Percentiles rank a stretch among this genome's conserved stretches.
phyloP scores from a whole-genome alignment of 129 eudicot genomes.

The Lonicera japonica region DNA sequence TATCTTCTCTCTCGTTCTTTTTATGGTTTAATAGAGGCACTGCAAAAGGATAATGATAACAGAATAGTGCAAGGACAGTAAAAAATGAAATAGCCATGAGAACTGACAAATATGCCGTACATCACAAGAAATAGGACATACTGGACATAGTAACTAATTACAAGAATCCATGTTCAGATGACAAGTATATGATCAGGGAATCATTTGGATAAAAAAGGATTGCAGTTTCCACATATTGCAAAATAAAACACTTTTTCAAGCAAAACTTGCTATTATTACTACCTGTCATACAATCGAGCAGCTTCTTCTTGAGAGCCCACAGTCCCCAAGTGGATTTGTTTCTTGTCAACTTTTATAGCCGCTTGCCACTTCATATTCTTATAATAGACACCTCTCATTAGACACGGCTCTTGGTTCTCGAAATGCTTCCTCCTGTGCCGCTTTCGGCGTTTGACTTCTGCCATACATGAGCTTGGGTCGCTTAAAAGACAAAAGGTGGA shows the following conservation, averaged over 20 bases:
- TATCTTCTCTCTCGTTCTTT: too few species aligned
- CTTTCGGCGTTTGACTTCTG: slow-evolving; percentile 79
- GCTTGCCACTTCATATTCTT: slow-evolving; percentile 99
- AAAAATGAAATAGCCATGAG: too few species aligned
- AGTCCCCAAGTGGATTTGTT: slow-evolving; percentile 96
- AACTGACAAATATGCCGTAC: too few species aligned
- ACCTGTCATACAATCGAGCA: slow-evolving; percentile 98
- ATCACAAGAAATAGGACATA: too few species aligned
- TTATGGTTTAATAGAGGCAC: too few species aligned
- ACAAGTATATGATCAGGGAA: too few species aligned
- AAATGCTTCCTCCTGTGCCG: slow-evolving; percentile 69
- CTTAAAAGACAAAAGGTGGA: too few species aligned
- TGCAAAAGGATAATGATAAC: too few species aligned
- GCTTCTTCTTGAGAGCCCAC: slow-evolving; percentile 93
- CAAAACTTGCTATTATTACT: slow-evolving; percentile 3
- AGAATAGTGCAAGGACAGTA: too few species aligned
- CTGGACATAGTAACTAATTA: too few species aligned
- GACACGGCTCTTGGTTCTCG: slow-evolving; percentile 65
- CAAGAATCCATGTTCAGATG: too few species aligned
- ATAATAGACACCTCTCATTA: slow-evolving; percentile 87
- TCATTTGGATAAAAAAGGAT: neutral
- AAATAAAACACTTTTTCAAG: neutral
- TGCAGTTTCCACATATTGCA: neutral
- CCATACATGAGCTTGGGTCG: neutral
- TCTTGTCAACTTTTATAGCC: slow-evolving; percentile 94